Evolutionary conservation across 1,139 yeast species (phyloP).

Genomic region (Komagataea norvegica): DNA sequence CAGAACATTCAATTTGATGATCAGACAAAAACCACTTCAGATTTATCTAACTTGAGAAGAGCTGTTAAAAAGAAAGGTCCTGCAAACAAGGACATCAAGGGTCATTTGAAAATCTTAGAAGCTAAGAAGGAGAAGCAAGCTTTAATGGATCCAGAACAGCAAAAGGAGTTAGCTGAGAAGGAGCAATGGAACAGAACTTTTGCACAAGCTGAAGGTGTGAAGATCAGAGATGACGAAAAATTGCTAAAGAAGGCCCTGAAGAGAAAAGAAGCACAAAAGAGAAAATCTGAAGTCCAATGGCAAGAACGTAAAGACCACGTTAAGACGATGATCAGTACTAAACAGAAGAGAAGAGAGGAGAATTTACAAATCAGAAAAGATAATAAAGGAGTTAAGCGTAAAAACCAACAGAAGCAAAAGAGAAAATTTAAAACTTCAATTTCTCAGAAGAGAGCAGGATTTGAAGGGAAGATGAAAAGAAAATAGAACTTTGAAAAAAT

Average conservation of each 20-base stretch:
- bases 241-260: conserved; percentile 80
- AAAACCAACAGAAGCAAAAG: conserved; percentile 61
- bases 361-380: conserved; percentile 79
- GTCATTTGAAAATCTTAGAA: conserved; percentile 74
- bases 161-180: conserved; percentile 57
- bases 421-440: conserved; percentile 55
- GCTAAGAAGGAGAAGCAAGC: conserved; percentile 63
- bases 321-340: conserved; percentile 65
- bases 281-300: conserved; percentile 84
- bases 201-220: conserved; percentile 84
- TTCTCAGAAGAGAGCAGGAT: conserved; percentile 41
- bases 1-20: conserved; percentile 82
- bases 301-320: conserved; percentile 78
- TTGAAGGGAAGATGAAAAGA: conserved; percentile 34
- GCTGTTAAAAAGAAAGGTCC: conserved; percentile 68
- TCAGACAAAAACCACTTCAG: conserved; percentile 78
- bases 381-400: conserved; percentile 68
- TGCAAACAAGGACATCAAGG: conserved; percentile 76
- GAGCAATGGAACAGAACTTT: conserved; percentile 82
- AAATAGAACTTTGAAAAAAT: too few species aligned
- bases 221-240: conserved; percentile 85
- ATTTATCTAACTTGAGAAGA: conserved; percentile 58
- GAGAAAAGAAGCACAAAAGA: conserved; percentile 72
- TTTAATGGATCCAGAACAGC: conserved; percentile 59
- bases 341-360: conserved; percentile 82